phyloP scores from a whole-genome alignment of 1,139 yeast species.

The Meyerozyma elateridarum region DNA sequence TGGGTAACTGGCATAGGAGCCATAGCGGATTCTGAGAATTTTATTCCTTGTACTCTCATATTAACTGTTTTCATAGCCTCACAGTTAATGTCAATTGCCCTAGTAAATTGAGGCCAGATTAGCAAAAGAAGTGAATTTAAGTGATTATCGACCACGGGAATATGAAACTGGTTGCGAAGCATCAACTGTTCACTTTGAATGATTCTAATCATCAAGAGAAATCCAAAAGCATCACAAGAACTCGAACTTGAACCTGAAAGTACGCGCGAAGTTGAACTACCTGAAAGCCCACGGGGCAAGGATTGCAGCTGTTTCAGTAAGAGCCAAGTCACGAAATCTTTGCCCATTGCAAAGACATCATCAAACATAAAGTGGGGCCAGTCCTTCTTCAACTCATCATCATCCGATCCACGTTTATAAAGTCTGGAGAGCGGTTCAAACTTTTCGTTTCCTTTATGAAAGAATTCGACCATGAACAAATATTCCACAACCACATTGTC shows the following conservation, averaged over 20 bases:
- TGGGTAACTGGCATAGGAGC: constrained; percentile 62
- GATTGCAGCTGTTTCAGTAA: constrained; percentile 11
- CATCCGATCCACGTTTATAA: constrained; percentile 6
- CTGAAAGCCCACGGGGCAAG: constrained; percentile 8
- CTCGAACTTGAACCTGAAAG: constrained; percentile 15
- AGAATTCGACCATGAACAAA: constrained; percentile 68
- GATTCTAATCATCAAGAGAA: constrained; percentile 71
- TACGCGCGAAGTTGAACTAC: constrained; percentile 11
- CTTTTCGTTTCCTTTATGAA: constrained; percentile 47
- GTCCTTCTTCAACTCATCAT: constrained; percentile 30
- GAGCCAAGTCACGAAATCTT: constrained; percentile 37
- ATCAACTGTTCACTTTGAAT: constrained; percentile 61
- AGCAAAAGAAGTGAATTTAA: constrained; percentile 60
- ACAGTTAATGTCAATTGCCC: constrained; percentile 70
- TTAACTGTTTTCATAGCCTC: constrained; percentile 52
- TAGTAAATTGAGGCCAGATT: constrained; percentile 86
- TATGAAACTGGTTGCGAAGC: constrained; percentile 56
- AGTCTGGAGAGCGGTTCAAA: constrained; percentile 12
- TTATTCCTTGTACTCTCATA: constrained; percentile 16
- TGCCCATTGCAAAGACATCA: constrained; percentile 41
- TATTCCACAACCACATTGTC: constrained; percentile 81
- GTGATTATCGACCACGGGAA: constrained; percentile 74
- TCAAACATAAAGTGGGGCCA: constrained; percentile 51
- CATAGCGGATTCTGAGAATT: constrained; percentile 37
- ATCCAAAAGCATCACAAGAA: constrained; percentile 71